Conservation (phyloP, 352 stramenopile genomes). For the Pythium dissimile region DNA sequence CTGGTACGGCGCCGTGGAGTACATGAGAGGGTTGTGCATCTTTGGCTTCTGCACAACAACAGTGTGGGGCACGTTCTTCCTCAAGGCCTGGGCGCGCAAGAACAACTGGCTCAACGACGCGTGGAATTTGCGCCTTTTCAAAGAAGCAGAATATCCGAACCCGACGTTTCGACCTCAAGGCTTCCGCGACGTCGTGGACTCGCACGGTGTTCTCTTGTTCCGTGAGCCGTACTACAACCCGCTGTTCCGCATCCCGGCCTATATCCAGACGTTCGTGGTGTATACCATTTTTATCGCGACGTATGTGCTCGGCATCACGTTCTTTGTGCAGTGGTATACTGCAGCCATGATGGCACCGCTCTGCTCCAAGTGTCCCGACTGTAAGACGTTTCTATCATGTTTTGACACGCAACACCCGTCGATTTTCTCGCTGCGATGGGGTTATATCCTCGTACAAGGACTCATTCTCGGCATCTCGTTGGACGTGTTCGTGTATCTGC, state of each 20-base stretch:
- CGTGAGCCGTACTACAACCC: slow-evolving; percentile 83
- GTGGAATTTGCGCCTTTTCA: slow-evolving; percentile 84
- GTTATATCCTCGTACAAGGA: slow-evolving; percentile 82
- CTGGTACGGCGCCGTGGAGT: slow-evolving; percentile 65
- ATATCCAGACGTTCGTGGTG: slow-evolving; percentile 78
- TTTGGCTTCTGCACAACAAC: slow-evolving; percentile 76
- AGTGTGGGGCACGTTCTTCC: slow-evolving; percentile 73
- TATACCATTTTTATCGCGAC: slow-evolving; percentile 77
- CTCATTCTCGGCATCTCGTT: slow-evolving; percentile 80
- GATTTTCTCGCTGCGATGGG: slow-evolving; percentile 73
- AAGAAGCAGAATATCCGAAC: slow-evolving; percentile 85
- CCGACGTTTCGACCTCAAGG: slow-evolving; percentile 70
- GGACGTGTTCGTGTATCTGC: slow-evolving; percentile 80
- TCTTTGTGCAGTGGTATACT: slow-evolving; percentile 88
- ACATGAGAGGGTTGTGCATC: slow-evolving; percentile 78
- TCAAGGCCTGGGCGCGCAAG: slow-evolving; percentile 74
- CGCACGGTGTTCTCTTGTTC: slow-evolving; percentile 65
- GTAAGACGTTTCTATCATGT: slow-evolving; percentile 73
- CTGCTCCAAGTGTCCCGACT: slow-evolving; percentile 71
- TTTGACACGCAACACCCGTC: slow-evolving; percentile 74
- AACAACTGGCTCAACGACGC: slow-evolving; percentile 79
- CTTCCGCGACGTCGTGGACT: slow-evolving; percentile 75
- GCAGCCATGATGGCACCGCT: slow-evolving; percentile 83
- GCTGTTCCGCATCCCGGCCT: slow-evolving; percentile 69
- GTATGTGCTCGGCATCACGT: slow-evolving; percentile 76